Conservation (phyloP, 345 rosid genomes). For the Brassica cretica region DNA sequence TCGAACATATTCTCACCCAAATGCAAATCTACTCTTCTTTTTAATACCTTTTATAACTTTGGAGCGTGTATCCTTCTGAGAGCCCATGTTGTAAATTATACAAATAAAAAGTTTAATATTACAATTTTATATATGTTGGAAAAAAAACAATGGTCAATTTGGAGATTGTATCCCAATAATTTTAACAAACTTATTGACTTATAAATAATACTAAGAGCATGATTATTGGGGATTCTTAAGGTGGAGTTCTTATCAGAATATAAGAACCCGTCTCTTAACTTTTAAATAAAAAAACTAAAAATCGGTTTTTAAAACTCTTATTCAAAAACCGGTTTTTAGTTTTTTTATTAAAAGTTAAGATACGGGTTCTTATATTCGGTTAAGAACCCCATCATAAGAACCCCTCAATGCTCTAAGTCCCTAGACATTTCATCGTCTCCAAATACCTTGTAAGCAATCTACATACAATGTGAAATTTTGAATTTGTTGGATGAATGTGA, state of each 20-base stretch:
- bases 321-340: too few species aligned
- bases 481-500: not conserved
- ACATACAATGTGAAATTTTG: not conserved
- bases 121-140: not conserved
- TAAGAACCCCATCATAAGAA: too few species aligned
- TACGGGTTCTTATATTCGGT: too few species aligned
- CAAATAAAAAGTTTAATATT: not conserved
- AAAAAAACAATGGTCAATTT: not conserved
- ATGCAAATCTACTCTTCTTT: slow-evolving; percentile 63
- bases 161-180: slow-evolving; percentile 11
- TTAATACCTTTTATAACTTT: slow-evolving; percentile 12
- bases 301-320: too few species aligned
- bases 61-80: not conserved
- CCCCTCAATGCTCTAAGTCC: too few species aligned
- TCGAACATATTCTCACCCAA: slow-evolving; percentile 84
- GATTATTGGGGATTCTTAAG: too few species aligned
- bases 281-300: too few species aligned
- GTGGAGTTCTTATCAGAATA: too few species aligned
- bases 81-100: slow-evolving; percentile 27
- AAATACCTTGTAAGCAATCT: slow-evolving; percentile 5
- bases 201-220: not conserved
- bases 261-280: too few species aligned
- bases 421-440: not conserved
- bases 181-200: not conserved
- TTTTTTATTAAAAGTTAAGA: too few species aligned